Percentiles rank a stretch among this genome's conserved stretches.
These are phyloP conservation scores for Syzygium aqueum DNA, from an alignment of 345 rosid genomes.

Conservation along the genomic window DNA sequence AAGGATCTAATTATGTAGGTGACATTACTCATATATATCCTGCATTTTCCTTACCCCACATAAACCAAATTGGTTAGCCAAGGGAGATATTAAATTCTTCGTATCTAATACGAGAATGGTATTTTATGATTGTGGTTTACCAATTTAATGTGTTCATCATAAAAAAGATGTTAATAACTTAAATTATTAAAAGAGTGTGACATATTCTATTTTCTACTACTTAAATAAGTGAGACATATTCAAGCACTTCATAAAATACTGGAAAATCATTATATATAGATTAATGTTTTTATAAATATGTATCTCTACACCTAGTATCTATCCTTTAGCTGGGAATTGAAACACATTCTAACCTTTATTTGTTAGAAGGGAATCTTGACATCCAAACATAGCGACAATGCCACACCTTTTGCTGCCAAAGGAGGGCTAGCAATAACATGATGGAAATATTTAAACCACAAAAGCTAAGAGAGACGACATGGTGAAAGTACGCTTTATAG, in stretches of 20 bases:
- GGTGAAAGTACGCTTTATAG: not conserved
- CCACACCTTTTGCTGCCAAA: not conserved
- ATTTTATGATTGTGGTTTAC: not conserved
- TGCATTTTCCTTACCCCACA: not conserved
- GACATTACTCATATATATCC: not conserved
- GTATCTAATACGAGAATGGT: not conserved
- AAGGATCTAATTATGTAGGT: not conserved
- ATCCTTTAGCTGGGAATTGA: not conserved
- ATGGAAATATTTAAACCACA: not conserved
- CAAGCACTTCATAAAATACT: not conserved
- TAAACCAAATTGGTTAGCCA: not conserved
- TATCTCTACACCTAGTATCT: not conserved
- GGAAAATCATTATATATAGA: not conserved
- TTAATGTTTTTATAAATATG: not conserved
- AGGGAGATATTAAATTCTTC: not conserved
- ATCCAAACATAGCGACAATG: not conserved
- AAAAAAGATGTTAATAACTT: not conserved
- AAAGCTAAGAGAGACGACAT: not conserved
- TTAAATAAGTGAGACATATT: not conserved
- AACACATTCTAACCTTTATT: not conserved
- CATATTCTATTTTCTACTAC: not conserved
- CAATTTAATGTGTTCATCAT: not conserved
- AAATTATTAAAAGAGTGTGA: not conserved
- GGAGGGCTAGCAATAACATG: not conserved
- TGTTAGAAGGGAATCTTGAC: not conserved